Conservation (phyloP, 345 rosid species). For the Orychophragmus violaceus region DNA sequence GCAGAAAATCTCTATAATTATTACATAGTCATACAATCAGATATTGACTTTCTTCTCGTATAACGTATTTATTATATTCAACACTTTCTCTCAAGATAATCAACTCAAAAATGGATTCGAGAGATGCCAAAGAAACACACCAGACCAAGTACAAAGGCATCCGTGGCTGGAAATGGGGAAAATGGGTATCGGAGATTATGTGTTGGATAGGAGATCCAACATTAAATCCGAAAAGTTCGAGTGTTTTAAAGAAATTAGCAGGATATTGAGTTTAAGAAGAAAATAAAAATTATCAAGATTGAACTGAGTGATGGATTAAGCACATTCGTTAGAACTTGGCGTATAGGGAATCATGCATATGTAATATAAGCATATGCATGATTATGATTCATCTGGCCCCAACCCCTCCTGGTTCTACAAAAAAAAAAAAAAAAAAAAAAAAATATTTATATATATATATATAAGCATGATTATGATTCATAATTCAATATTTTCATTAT, state of each 20-base stretch:
- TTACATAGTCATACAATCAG: background rate
- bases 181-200: constrained; percentile 79
- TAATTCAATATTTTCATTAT: too few relatives aligned
- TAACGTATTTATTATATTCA: constrained; percentile 45
- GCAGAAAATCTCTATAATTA: background rate
- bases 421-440: too few relatives aligned
- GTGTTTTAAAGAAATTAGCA: too few relatives aligned
- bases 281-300: too few relatives aligned
- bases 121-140: background rate
- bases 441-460: too few relatives aligned
- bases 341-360: background rate
- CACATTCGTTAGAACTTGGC: too few relatives aligned
- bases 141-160: constrained; percentile 58
- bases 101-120: constrained; percentile 11
- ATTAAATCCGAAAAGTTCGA: too few relatives aligned
- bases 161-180: constrained; percentile 78
- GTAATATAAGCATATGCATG: background rate
- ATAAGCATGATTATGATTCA: too few relatives aligned
- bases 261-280: too few relatives aligned
- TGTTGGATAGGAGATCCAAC: background rate
- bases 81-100: background rate
- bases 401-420: too few relatives aligned
- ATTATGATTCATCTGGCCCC: too few relatives aligned
- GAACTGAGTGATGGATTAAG: too few relatives aligned
- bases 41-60: constrained; percentile 2